Evolutionary conservation across 1,284 basidiomycete species (phyloP).

Genomic region (Fomitopsis schrenkii): DNA sequence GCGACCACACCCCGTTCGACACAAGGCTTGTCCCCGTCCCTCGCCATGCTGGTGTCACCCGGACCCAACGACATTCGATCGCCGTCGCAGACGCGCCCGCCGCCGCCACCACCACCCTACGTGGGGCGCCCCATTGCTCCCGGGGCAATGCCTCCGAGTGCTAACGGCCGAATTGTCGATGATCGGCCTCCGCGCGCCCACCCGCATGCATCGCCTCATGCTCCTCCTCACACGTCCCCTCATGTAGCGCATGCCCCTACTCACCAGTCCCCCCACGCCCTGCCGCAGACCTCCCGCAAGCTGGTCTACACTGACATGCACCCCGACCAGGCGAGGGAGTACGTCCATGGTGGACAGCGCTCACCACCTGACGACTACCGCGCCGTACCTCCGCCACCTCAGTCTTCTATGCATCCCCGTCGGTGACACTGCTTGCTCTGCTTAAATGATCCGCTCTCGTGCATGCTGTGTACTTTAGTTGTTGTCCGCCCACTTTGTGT

Average conservation of each 20-base stretch:
- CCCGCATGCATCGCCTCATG: background rate
- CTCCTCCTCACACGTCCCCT: background rate
- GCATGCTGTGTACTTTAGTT: background rate
- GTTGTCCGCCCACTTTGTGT: background rate
- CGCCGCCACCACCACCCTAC: conserved; percentile 11
- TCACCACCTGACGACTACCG: background rate
- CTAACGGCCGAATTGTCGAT: conserved; percentile 1
- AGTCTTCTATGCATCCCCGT: background rate
- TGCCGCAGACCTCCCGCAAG: background rate
- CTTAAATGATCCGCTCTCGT: background rate
- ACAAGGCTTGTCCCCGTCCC: conserved; percentile 27
- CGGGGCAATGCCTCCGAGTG: conserved; percentile 3
- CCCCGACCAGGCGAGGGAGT: background rate
- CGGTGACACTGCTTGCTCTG: background rate
- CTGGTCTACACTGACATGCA: conserved; percentile 2
- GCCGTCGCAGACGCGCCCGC: conserved; percentile 14
- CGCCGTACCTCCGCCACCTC: background rate
- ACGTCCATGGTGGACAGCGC: background rate
- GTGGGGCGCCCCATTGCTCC: conserved; percentile 10
- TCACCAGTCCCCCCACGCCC: background rate
- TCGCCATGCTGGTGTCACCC: conserved; percentile 31
- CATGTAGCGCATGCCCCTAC: background rate
- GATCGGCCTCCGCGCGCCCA: background rate
- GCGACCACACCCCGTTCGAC: conserved; percentile 9
- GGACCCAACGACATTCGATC: conserved; percentile 19